Percentiles rank a stretch among this genome's conserved stretches.
Conservation (phyloP, 2,329 filamentous ascomycete species). For the Hypoxylon rubiginosum region DNA sequence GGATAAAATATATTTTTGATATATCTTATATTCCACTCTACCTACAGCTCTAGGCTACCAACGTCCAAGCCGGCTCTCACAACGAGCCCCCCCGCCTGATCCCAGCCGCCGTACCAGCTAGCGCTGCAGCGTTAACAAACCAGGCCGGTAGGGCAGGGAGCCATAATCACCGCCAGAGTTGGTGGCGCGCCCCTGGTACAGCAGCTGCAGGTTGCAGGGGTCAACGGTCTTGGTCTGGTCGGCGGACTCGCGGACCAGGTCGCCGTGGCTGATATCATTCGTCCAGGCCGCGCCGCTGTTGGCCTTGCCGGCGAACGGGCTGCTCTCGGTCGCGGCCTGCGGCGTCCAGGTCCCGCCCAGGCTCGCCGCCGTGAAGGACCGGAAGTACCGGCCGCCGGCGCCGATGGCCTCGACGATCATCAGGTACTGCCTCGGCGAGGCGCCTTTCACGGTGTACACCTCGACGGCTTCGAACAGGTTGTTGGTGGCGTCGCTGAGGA, state of each 20-base stretch:
- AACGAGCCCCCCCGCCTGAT: too few relatives aligned
- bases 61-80: too few relatives aligned
- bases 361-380: conserved; percentile 72
- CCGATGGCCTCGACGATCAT: conserved; percentile 77
- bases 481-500: conserved; percentile 66
- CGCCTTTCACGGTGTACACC: conserved; percentile 70
- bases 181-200: conserved; percentile 72
- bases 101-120: background rate
- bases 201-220: conserved; percentile 73
- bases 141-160: conserved; percentile 67
- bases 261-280: conserved; percentile 76
- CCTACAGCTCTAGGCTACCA: background rate
- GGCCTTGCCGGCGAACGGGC: conserved; percentile 76
- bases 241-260: conserved; percentile 67
- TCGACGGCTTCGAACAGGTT: conserved; percentile 76
- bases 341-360: conserved; percentile 70
- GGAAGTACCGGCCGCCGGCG: conserved; percentile 71
- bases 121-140: conserved; percentile 62
- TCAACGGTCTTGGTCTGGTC: conserved; percentile 75
- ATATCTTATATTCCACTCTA: background rate
- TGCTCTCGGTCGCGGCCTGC: conserved; percentile 66
- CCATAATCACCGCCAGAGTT: conserved; percentile 62
- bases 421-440: conserved; percentile 66
- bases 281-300: conserved; percentile 76
- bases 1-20: background rate